phyloP scores from a whole-genome alignment of 148 eudicot genomes.

The Linanthus parryae region DNA sequence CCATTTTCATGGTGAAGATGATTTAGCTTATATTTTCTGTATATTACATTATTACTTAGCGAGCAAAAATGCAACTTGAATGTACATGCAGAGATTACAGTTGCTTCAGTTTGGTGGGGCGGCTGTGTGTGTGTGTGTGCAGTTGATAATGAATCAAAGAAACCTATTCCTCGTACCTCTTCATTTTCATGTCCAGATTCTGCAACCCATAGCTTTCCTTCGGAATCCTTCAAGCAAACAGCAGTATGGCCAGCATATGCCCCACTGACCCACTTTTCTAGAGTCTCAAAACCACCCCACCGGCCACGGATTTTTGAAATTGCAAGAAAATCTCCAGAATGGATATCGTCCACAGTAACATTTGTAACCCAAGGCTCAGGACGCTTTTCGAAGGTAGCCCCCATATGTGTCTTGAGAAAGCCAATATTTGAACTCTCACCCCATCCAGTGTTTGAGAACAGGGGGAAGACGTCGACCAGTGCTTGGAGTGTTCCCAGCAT shows the following conservation, averaged over 20 bases:
- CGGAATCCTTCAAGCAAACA: constrained; percentile 80
- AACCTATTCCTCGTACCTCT: too few species aligned
- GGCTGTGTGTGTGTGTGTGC: too few species aligned
- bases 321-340: constrained; percentile 92
- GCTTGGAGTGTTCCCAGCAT: constrained; percentile 88
- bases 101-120: too few species aligned
- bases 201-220: constrained; percentile 95
- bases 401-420: constrained; percentile 87
- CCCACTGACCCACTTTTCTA: constrained; percentile 98
- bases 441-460: constrained; percentile 83
- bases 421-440: constrained; percentile 81
- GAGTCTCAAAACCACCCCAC: constrained; percentile 97
- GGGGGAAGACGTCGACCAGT: constrained; percentile 81
- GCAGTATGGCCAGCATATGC: constrained; percentile 95
- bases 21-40: too few species aligned
- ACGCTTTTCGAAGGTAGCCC: constrained; percentile 69
- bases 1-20: too few species aligned
- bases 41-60: too few species aligned
- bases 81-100: too few species aligned
- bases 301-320: constrained; percentile 91
- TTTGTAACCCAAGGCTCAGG: constrained; percentile 92
- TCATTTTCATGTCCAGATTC: constrained; percentile 97
- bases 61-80: too few species aligned
- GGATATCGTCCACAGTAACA: constrained; percentile 62
- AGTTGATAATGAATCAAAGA: too few species aligned